Evolutionary conservation across 305 asterid species (phyloP).

Genomic region (Vinca major): DNA sequence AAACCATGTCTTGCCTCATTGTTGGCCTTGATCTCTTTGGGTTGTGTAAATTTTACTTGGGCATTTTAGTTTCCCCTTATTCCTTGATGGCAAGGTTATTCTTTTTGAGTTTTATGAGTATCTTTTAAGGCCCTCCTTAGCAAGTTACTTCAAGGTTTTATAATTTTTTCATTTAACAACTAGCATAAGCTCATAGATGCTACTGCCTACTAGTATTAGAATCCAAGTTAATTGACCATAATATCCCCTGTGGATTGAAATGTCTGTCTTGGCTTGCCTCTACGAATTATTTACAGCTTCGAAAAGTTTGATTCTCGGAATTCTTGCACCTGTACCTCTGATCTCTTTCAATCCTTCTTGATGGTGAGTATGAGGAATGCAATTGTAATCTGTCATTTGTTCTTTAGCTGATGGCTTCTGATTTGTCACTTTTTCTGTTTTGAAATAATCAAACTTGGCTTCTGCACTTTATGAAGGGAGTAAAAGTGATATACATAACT

Average conservation of each 20-base stretch:
- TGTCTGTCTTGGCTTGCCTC: background rate
- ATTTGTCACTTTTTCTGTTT: too few species aligned
- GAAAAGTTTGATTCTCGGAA: background rate
- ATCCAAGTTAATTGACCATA: background rate
- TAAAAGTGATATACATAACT: conserved; percentile 68
- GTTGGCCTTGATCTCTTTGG: background rate
- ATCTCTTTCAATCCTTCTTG: background rate
- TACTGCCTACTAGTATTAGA: background rate
- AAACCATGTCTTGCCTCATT: background rate
- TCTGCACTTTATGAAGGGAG: conserved; percentile 43
- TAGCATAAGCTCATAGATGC: background rate
- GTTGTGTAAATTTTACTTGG: background rate
- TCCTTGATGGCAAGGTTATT: background rate
- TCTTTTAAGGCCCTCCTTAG: background rate
- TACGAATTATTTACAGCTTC: background rate
- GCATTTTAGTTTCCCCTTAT: background rate
- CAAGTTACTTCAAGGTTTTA: too few species aligned
- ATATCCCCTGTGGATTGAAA: background rate
- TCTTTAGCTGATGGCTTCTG: background rate
- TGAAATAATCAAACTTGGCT: background rate
- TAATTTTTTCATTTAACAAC: background rate
- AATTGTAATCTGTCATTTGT: background rate
- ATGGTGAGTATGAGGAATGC: background rate
- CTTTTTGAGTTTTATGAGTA: background rate
- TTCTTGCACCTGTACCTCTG: too few species aligned